Conservation (phyloP, 2,329 filamentous ascomycete genomes). For the Lasiodiplodia citricola region DNA sequence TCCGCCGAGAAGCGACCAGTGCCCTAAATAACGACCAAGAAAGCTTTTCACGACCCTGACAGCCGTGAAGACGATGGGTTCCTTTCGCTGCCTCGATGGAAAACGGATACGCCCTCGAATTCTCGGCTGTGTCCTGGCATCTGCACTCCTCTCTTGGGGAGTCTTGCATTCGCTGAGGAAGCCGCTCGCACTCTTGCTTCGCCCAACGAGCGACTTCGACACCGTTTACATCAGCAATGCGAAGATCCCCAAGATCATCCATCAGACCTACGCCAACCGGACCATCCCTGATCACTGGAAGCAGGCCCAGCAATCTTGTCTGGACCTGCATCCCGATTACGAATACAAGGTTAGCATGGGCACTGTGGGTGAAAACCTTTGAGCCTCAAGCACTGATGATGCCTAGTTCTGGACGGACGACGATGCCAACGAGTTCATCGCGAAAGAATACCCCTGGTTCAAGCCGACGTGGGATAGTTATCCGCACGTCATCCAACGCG, state of each 20-base stretch:
- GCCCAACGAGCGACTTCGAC: background rate
- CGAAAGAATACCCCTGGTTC: conserved; percentile 33
- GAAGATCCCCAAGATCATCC: conserved; percentile 73
- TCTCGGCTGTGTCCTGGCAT: background rate
- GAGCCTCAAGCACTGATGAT: background rate
- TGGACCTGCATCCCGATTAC: conserved; percentile 70
- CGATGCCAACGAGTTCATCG: conserved; percentile 30
- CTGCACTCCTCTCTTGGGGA: background rate
- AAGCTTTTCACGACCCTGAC: background rate
- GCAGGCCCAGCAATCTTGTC: conserved; percentile 68
- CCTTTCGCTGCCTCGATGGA: background rate
- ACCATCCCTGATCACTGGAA: conserved; percentile 71
- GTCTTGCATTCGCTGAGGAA: background rate
- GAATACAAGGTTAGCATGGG: conserved; percentile 66
- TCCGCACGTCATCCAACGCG: conserved; percentile 34
- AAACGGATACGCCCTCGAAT: background rate
- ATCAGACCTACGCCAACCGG: conserved; percentile 76
- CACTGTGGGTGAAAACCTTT: too few species aligned
- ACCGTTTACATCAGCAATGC: background rate
- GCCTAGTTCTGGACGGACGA: conserved; percentile 31
- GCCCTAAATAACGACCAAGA: background rate
- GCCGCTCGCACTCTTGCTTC: background rate
- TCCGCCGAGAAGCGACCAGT: background rate
- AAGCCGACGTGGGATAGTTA: conserved; percentile 34
- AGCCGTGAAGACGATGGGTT: background rate